Evolutionary conservation across 495 filamentous ascomycete genomes (phyloP).

Genomic region (Aspergillus diversus): DNA sequence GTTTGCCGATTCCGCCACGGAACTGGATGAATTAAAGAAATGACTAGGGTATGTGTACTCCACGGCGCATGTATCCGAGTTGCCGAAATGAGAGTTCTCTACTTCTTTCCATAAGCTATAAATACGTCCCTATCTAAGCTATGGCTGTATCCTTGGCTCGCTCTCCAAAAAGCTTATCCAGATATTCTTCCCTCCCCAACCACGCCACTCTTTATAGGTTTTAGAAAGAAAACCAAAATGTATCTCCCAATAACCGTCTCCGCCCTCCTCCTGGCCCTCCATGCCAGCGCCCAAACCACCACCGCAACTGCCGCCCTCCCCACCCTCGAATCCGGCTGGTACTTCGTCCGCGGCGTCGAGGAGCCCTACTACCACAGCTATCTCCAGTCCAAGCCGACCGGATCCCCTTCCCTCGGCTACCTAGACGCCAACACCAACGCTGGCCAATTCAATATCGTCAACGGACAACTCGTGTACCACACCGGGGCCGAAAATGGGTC

Average conservation of each 20-base stretch:
- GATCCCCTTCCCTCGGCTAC: conserved; percentile 7
- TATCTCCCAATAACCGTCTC: neutral
- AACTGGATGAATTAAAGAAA: neutral
- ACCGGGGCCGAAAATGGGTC: conserved; percentile 10
- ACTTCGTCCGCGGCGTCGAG: conserved; percentile 18
- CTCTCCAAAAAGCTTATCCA: neutral
- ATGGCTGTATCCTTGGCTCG: neutral
- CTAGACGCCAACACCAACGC: conserved; percentile 16
- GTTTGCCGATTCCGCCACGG: conserved; percentile 7
- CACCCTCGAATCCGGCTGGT: conserved; percentile 17
- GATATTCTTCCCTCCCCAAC: neutral
- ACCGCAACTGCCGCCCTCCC: conserved; percentile 10
- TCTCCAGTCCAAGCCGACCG: conserved; percentile 19
- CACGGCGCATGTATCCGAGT: neutral
- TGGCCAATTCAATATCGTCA: conserved; percentile 20
- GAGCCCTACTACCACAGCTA: conserved; percentile 21
- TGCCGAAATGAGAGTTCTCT: neutral
- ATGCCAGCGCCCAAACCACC: conserved; percentile 15
- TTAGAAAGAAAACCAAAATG: neutral
- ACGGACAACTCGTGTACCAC: conserved; percentile 20
- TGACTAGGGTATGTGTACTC: neutral
- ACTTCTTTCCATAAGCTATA: neutral
- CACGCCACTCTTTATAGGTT: neutral
- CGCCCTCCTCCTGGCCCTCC: conserved; percentile 9
- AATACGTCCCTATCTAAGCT: neutral